Base-by-base conservation (phyloP, 371 early-diverging fungal species). In the Phascolomyces articulosus region DNA sequence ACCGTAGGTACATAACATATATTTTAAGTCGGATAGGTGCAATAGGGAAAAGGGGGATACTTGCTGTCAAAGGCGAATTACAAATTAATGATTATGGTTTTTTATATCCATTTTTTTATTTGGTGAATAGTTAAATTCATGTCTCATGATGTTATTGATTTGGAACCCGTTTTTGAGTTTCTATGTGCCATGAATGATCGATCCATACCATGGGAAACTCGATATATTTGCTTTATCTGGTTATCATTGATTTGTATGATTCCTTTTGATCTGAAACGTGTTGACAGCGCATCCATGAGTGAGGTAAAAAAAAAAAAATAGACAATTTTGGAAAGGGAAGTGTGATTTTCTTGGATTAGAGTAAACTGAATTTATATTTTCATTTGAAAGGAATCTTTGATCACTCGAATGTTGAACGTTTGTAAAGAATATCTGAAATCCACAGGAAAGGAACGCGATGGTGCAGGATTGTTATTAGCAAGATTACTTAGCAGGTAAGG, bases 171-270 rank as follows among this genome's bases (percentile, higher is more conserved):
- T 11, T 87, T 94, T 65, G 82, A 77, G 41, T 89, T 85, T 68
- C 69, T 91, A 38, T 71, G 64, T 34, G 56, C 34, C 11, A 68
- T 76, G 57, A 64, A 84, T 44, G 58, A 77, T 28, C 60, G 61
- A 26, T 60, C 60, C 23, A 29, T 54, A 1, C 44, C 75, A 15
- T 95, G 96, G 96, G 90, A 91, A 63, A 81, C 81, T 2, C 84
- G 94, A 15, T 95, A 93, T 66, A 77, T 95, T 15, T 77, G 90
- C 29, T 76, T 95, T 40, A 77, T 95, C 24, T 95, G 95, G 95
- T 71, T 95, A n/a, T 93, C 94, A 0, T 81, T 96, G 41, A 85
- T 96, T 64, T 87, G 89, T 58, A 94, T 94, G 94, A 89, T 95
- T 27, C 98, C 98, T 2, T 98, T 98, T 71, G 96, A 97, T 75